Evolutionary conservation across 108 stramenopile genomes (phyloP).

Genomic region (Skeletonema tropicum): DNA sequence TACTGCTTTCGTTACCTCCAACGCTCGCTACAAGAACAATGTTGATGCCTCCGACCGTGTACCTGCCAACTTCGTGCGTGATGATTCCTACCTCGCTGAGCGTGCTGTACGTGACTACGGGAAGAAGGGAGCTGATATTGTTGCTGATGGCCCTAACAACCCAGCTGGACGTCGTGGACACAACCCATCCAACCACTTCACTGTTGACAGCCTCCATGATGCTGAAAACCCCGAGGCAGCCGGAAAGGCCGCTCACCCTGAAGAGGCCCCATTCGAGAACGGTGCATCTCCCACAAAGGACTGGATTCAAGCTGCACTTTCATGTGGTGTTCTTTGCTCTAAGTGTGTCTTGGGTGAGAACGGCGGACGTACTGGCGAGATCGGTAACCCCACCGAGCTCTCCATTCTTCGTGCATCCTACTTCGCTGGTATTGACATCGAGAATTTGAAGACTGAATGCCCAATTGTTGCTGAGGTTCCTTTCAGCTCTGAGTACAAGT

Average conservation of each 20-base stretch:
- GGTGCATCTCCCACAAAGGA: slow-evolving; percentile 59
- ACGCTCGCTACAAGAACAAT: slow-evolving; percentile 70
- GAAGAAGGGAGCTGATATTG: slow-evolving; percentile 34
- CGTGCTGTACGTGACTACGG: slow-evolving; percentile 54
- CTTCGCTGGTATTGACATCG: slow-evolving; percentile 75
- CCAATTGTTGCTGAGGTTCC: slow-evolving; percentile 85
- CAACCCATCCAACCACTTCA: slow-evolving; percentile 42
- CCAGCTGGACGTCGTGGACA: slow-evolving; percentile 37
- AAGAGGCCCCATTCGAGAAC: slow-evolving; percentile 57
- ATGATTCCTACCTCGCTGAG: slow-evolving; percentile 61
- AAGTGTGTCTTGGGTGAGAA: slow-evolving; percentile 77
- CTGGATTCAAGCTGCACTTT: slow-evolving; percentile 65
- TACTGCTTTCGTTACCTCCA: slow-evolving; percentile 74
- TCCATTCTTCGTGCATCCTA: slow-evolving; percentile 83
- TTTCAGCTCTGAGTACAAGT: slow-evolving; percentile 86
- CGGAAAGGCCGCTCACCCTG: slow-evolving; percentile 8
- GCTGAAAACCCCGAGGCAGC: slow-evolving; percentile 15
- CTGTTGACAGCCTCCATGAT: slow-evolving; percentile 24
- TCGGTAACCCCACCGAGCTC: slow-evolving; percentile 88
- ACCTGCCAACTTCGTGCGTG: slow-evolving; percentile 60
- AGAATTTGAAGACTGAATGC: slow-evolving; percentile 54
- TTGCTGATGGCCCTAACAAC: slow-evolving; percentile 43
- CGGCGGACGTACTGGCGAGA: slow-evolving; percentile 80
- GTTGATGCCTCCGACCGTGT: slow-evolving; percentile 56
- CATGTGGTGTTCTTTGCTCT: slow-evolving; percentile 79